phyloP scores from a whole-genome alignment of 2,329 filamentous ascomycete genomes.

The Diplodia corticola region DNA sequence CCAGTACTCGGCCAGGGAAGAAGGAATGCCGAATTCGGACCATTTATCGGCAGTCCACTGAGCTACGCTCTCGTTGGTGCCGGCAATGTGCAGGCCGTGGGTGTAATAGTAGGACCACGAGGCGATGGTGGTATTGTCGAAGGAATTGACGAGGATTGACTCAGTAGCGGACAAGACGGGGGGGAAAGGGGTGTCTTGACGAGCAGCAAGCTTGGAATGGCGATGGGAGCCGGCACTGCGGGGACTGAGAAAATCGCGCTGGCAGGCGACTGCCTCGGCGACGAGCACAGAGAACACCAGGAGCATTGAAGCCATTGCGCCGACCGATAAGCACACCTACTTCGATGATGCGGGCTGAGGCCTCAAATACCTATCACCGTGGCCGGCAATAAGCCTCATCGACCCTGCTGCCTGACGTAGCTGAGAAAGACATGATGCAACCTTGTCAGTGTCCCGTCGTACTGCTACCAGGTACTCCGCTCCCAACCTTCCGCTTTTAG shows the following conservation, averaged over 20 bases:
- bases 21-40: slow-evolving; percentile 38
- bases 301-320: slow-evolving; percentile 5
- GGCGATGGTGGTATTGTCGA: slow-evolving; percentile 43
- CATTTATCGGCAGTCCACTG: slow-evolving; percentile 43
- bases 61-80: slow-evolving; percentile 40
- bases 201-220: slow-evolving; percentile 33
- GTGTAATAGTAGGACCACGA: slow-evolving; percentile 43
- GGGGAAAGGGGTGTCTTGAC: slow-evolving; percentile 32
- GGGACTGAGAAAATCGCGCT: background rate
- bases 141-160: slow-evolving; percentile 42
- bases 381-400: background rate
- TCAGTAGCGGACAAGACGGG: slow-evolving; percentile 40
- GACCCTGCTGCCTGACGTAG: slow-evolving; percentile 3
- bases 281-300: background rate
- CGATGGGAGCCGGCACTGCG: background rate
- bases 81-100: slow-evolving; percentile 35
- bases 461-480: background rate
- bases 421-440: background rate
- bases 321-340: background rate
- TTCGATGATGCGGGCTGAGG: background rate
- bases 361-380: background rate
- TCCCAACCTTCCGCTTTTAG: slow-evolving; percentile 1
- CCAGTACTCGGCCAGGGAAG: slow-evolving; percentile 42
- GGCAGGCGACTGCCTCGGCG: slow-evolving; percentile 1
- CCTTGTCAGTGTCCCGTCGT: background rate